phyloP scores from a whole-genome alignment of 2,329 filamentous ascomycete species.

The Phaeosphaeriaceae sp. region DNA sequence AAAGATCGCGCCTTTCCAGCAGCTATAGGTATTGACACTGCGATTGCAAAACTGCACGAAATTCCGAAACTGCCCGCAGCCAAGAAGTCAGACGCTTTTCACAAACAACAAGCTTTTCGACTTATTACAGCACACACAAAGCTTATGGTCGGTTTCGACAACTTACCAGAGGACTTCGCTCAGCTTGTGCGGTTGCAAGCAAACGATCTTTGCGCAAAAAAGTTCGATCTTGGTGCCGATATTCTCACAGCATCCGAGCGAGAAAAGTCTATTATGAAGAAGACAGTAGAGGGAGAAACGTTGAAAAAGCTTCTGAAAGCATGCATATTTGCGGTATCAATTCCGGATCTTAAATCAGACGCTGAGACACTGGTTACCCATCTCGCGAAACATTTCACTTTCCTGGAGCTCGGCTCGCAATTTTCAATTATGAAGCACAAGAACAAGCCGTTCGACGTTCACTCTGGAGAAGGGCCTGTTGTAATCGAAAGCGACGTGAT shows the following conservation, averaged over 20 bases:
- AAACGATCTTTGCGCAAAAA: conserved; percentile 78
- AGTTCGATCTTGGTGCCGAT: conserved; percentile 72
- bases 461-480: conserved; percentile 83
- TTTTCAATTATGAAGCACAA: conserved; percentile 79
- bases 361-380: conserved; percentile 78
- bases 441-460: conserved; percentile 80
- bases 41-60: conserved; percentile 87
- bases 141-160: conserved; percentile 85
- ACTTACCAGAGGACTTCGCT: conserved; percentile 86
- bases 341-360: conserved; percentile 79
- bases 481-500: conserved; percentile 86
- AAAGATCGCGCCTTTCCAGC: conserved; percentile 87
- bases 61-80: conserved; percentile 66
- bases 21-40: conserved; percentile 84
- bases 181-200: conserved; percentile 85
- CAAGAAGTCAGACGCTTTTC: conserved; percentile 78
- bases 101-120: conserved; percentile 91
- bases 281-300: conserved; percentile 79
- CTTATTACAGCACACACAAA: conserved; percentile 90
- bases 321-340: conserved; percentile 80
- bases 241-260: conserved; percentile 77
- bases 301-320: conserved; percentile 90
- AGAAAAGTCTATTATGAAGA: conserved; percentile 84
- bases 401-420: conserved; percentile 88
- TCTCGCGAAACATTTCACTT: conserved; percentile 85